phyloP scores from a whole-genome alignment of 2,329 filamentous ascomycete genomes.

The Alternaria brassicae region DNA sequence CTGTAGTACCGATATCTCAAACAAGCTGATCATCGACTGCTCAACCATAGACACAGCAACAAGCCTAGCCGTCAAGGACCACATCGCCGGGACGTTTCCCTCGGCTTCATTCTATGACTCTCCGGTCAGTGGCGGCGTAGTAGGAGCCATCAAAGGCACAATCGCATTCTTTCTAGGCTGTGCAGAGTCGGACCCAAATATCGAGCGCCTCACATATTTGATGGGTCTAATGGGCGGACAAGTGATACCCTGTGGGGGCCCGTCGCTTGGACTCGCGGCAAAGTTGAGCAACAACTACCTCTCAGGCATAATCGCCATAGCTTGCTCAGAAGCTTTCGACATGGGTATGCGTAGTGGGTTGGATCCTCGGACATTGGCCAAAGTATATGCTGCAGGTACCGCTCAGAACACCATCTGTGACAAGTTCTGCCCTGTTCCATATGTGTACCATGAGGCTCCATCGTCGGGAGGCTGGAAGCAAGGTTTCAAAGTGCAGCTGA shows the following conservation, averaged over 20 bases:
- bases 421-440: conserved; percentile 60
- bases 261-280: conserved; percentile 63
- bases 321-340: conserved; percentile 65
- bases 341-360: conserved; percentile 66
- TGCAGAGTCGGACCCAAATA: conserved; percentile 54
- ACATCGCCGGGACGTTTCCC: conserved; percentile 49
- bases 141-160: conserved; percentile 60
- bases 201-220: conserved; percentile 54
- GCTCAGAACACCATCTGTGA: conserved; percentile 62
- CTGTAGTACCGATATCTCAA: conserved; percentile 50
- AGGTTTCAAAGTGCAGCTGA: conserved; percentile 66
- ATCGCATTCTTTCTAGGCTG: conserved; percentile 65
- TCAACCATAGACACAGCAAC: conserved; percentile 64
- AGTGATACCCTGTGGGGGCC: conserved; percentile 63
- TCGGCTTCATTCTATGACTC: conserved; percentile 60
- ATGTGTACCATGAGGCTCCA: conserved; percentile 58
- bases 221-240: conserved; percentile 61
- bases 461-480: conserved; percentile 59
- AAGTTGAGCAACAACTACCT: conserved; percentile 70
- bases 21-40: conserved; percentile 62
- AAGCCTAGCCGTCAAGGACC: conserved; percentile 55
- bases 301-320: conserved; percentile 65
- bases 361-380: conserved; percentile 61
- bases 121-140: conserved; percentile 61
- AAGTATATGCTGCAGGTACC: conserved; percentile 60